Conservation (phyloP, 2,329 filamentous ascomycete species). For the Fusarium sp. region DNA sequence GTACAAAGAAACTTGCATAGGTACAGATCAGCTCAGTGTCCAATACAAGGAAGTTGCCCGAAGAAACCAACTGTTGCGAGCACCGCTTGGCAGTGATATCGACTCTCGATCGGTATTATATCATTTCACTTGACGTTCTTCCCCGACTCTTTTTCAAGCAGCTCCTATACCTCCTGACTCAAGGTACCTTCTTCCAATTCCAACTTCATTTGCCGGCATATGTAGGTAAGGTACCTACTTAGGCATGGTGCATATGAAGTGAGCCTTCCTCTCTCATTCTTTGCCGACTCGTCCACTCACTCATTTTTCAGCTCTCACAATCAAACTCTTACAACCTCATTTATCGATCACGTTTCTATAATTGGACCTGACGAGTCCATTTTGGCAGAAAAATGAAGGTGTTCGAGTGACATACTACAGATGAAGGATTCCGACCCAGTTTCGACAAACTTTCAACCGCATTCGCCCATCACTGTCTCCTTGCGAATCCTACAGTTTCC, state of each 20-base stretch:
- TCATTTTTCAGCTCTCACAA: not conserved
- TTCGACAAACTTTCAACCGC: not conserved
- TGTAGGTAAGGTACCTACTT: not conserved
- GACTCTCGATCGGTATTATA: not conserved
- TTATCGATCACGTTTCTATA: not conserved
- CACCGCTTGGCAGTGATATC: conserved; percentile 8
- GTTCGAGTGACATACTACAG: not conserved
- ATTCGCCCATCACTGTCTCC: not conserved
- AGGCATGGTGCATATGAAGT: not conserved
- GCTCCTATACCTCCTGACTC: not conserved
- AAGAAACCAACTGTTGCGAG: not conserved
- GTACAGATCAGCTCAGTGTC: not conserved
- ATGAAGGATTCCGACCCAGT: not conserved
- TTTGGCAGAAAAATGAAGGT: conserved; percentile 6
- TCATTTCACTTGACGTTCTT: not conserved
- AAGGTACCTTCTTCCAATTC: not conserved
- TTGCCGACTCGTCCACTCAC: not conserved
- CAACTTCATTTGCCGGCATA: not conserved
- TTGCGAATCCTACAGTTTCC: not conserved
- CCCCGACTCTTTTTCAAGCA: not conserved
- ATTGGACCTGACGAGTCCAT: conserved; percentile 7
- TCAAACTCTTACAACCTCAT: not conserved
- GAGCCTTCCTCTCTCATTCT: not conserved
- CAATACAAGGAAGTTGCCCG: not conserved
- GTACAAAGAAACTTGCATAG: not conserved